Conservation (phyloP, 2,329 filamentous ascomycete species). For the Diaporthe helianthi region DNA sequence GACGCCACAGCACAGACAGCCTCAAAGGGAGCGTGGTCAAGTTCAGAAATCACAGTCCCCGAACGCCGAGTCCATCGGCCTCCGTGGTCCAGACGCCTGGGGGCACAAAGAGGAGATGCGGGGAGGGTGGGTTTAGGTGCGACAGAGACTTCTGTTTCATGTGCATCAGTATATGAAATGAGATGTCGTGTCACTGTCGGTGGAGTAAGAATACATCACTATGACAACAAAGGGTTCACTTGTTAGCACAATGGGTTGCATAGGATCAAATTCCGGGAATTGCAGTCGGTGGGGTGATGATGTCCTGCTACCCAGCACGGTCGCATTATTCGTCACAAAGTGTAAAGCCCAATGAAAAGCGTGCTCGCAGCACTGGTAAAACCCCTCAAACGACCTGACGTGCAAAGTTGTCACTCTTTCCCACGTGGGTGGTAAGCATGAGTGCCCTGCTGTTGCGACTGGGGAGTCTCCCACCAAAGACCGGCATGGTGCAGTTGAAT, state of each 20-base stretch:
- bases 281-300: conserved; percentile 36
- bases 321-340: conserved; percentile 23
- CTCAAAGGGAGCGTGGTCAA: conserved; percentile 26
- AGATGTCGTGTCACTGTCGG: background rate
- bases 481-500: background rate
- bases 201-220: background rate
- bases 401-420: conserved; percentile 19
- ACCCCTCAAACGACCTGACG: conserved; percentile 12
- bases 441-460: background rate
- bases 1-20: conserved; percentile 1
- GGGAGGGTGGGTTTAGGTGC: conserved; percentile 62
- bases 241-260: background rate
- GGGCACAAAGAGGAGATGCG: conserved; percentile 59
- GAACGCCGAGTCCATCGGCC: conserved; percentile 36
- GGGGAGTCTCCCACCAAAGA: conserved; percentile 6
- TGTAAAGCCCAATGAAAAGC: conserved; percentile 25
- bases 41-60: conserved; percentile 23
- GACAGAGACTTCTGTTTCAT: conserved; percentile 66
- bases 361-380: conserved; percentile 13
- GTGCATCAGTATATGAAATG: conserved; percentile 47
- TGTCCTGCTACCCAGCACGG: conserved; percentile 15
- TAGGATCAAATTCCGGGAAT: background rate
- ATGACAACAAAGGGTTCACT: background rate
- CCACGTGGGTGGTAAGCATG: conserved; percentile 1
- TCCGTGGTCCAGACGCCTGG: conserved; percentile 54